These are phyloP conservation scores for Alternaria solani DNA, from an alignment of 2,329 filamentous ascomycete species.

Conservation along the genomic window DNA sequence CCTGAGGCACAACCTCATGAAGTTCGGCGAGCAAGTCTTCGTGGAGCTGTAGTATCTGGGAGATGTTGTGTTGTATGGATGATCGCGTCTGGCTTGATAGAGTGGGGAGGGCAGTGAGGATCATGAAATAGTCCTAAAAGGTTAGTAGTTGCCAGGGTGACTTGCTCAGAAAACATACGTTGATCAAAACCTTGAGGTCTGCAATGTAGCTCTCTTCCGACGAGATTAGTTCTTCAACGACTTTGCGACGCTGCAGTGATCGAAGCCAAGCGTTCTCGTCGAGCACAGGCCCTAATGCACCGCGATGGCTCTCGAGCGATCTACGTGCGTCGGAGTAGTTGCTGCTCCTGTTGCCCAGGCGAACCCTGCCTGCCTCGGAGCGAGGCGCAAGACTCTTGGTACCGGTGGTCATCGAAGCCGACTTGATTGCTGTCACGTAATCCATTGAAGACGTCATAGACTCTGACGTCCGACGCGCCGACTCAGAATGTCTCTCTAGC, in stretches of 20 bases:
- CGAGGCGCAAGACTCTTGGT: slow-evolving; percentile 72
- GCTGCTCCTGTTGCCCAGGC: slow-evolving; percentile 68
- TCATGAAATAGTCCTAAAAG: slow-evolving; percentile 55
- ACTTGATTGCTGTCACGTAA: slow-evolving; percentile 82
- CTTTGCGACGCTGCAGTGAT: slow-evolving; percentile 76
- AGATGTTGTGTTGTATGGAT: slow-evolving; percentile 80
- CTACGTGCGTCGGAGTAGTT: slow-evolving; percentile 67
- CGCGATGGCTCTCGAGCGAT: slow-evolving; percentile 65
- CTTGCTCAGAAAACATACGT: slow-evolving; percentile 65
- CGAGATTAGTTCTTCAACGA: slow-evolving; percentile 83
- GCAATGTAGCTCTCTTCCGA: slow-evolving; percentile 91
- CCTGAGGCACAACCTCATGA: slow-evolving; percentile 73
- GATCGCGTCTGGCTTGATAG: slow-evolving; percentile 70
- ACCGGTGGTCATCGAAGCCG: slow-evolving; percentile 78
- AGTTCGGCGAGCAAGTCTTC: slow-evolving; percentile 81
- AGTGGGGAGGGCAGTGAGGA: slow-evolving; percentile 74
- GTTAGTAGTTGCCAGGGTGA: neutral
- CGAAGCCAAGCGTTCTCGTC: slow-evolving; percentile 77
- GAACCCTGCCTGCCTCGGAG: slow-evolving; percentile 63
- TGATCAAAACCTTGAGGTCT: slow-evolving; percentile 84
- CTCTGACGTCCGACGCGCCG: slow-evolving; percentile 51
- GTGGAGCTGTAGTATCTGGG: slow-evolving; percentile 82
- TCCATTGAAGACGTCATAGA: slow-evolving; percentile 79
- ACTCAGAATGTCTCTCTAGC: slow-evolving; percentile 17
- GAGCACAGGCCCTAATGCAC: slow-evolving; percentile 56